These are phyloP conservation scores for Melanogaster broomeanus DNA, from an alignment of 768 basidiomycete species.

Conservation along the genomic window DNA sequence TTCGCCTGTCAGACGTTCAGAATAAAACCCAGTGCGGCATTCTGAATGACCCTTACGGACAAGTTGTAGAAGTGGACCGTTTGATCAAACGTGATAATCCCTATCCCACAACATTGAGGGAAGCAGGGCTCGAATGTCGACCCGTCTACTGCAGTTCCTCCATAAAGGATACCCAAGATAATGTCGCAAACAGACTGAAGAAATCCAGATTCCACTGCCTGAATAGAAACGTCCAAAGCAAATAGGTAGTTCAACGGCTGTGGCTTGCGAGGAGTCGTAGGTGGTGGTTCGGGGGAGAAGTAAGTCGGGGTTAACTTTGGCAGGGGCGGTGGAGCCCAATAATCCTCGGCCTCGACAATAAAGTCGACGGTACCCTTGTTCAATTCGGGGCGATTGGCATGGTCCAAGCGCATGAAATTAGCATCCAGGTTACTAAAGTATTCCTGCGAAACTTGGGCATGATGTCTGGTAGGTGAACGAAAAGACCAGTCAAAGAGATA, in stretches of 20 bases:
- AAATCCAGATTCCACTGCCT: slow-evolving; percentile 69
- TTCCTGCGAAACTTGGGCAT: slow-evolving; percentile 61
- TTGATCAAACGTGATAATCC: slow-evolving; percentile 80
- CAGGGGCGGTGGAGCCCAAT: slow-evolving; percentile 80
- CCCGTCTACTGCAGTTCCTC: slow-evolving; percentile 43
- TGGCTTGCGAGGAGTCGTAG: slow-evolving; percentile 52
- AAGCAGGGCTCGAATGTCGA: slow-evolving; percentile 49
- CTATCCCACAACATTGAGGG: slow-evolving; percentile 58
- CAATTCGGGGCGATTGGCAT: slow-evolving; percentile 80
- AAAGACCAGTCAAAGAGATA: slow-evolving; percentile 1
- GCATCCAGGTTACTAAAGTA: slow-evolving; percentile 87
- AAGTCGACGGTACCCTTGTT: slow-evolving; percentile 93
- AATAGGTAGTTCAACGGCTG: slow-evolving; percentile 79
- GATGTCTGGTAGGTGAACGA: slow-evolving; percentile 2
- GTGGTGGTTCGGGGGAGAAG: slow-evolving; percentile 49
- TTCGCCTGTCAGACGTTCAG: slow-evolving; percentile 39
- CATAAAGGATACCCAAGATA: slow-evolving; percentile 67
- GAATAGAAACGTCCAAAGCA: slow-evolving; percentile 79
- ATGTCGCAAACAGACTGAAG: slow-evolving; percentile 63
- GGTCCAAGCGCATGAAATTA: slow-evolving; percentile 77
- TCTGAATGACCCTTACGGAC: slow-evolving; percentile 54
- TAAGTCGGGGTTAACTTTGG: slow-evolving; percentile 54
- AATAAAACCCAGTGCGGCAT: slow-evolving; percentile 9
- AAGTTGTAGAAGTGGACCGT: slow-evolving; percentile 88
- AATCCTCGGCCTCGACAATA: slow-evolving; percentile 67